These are phyloP conservation scores for Nemania sp. DNA, from an alignment of 2,329 filamentous ascomycete genomes.

Conservation along the genomic window DNA sequence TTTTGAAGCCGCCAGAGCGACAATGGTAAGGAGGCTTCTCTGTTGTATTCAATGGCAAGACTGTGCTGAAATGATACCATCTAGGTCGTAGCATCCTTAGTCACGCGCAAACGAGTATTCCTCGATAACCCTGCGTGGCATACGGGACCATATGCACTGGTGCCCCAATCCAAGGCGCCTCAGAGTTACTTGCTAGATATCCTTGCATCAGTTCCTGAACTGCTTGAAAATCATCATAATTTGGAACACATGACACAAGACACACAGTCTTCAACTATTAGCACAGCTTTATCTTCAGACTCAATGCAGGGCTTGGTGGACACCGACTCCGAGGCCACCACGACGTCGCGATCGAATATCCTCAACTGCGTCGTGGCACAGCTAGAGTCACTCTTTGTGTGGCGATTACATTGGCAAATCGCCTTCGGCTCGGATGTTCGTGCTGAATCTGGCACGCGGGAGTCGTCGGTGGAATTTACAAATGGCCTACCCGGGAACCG, in stretches of 20 bases:
- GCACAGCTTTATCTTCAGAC: background rate
- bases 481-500: background rate
- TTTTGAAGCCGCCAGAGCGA: constrained; percentile 11
- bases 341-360: background rate
- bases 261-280: background rate
- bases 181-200: constrained; percentile 16
- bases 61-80: background rate
- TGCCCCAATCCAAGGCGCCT: background rate
- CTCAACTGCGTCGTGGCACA: background rate
- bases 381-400: constrained; percentile 1
- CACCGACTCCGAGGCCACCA: background rate
- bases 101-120: constrained; percentile 3
- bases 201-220: constrained; percentile 3
- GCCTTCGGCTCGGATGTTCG: background rate
- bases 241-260: background rate
- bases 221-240: constrained; percentile 1
- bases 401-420: constrained; percentile 6
- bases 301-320: background rate
- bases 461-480: background rate
- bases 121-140: constrained; percentile 8
- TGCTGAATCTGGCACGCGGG: background rate
- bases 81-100: constrained; percentile 12
- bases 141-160: constrained; percentile 1
- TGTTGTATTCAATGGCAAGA: background rate
- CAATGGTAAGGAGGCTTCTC: constrained; percentile 1